Evolutionary conservation across 1,284 basidiomycete genomes (phyloP).

Genomic region (Sporisorium iseilematis-ciliati): DNA sequence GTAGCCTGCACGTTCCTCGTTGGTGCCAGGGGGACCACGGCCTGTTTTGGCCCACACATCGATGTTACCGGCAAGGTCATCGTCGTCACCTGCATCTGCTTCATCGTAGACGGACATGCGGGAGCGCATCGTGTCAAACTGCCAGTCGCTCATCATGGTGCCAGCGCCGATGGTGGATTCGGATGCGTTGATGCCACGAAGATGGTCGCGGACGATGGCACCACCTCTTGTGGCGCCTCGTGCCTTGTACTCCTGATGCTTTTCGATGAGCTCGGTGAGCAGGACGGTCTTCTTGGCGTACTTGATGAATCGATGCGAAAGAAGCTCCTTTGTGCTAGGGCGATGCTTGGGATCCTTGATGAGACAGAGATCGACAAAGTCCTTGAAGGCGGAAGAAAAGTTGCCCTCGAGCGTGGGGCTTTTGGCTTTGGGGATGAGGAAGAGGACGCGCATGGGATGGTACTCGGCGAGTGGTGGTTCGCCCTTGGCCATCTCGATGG

Average conservation of each 20-base stretch:
- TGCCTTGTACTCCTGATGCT: constrained; percentile 67
- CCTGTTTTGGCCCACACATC: constrained; percentile 61
- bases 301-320: constrained; percentile 91
- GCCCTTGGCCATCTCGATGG: constrained; percentile 72
- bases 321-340: constrained; percentile 87
- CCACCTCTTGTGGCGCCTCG: constrained; percentile 57
- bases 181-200: constrained; percentile 43
- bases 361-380: constrained; percentile 89
- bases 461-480: constrained; percentile 72
- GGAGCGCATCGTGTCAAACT: constrained; percentile 86
- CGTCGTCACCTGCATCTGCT: constrained; percentile 74
- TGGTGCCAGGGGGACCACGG: constrained; percentile 62
- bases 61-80: constrained; percentile 37
- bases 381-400: constrained; percentile 87
- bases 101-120: constrained; percentile 74
- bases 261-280: constrained; percentile 85
- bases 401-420: constrained; percentile 88
- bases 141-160: constrained; percentile 90
- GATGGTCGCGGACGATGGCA: constrained; percentile 52
- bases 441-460: constrained; percentile 72
- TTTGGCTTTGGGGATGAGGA: constrained; percentile 76
- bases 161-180: constrained; percentile 56
- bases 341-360: constrained; percentile 92
- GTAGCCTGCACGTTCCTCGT: constrained; percentile 68
- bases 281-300: constrained; percentile 81